Evolutionary conservation across 257 asterid genomes (phyloP).

Genomic region (Solanum peruvianum): DNA sequence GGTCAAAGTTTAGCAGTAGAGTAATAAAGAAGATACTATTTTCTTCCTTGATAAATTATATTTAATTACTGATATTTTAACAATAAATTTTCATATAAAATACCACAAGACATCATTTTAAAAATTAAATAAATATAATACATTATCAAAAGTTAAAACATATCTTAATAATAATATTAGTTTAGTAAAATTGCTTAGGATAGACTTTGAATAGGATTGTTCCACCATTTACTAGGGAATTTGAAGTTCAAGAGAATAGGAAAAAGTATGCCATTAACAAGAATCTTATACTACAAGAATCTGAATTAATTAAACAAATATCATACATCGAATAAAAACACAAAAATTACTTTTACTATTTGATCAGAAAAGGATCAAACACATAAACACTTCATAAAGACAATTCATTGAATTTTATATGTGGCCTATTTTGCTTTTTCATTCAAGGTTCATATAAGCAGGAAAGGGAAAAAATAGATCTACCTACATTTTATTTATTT

Average conservation of each 20-base stretch:
- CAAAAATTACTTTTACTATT: neutral
- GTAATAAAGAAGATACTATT: neutral
- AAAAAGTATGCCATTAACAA: neutral
- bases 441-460: neutral
- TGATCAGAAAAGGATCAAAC: neutral
- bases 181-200: neutral
- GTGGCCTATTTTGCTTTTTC: neutral
- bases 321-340: neutral
- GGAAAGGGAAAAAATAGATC: neutral
- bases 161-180: neutral
- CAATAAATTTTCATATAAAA: neutral
- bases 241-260: neutral
- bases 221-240: neutral
- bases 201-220: neutral
- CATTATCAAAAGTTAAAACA: neutral
- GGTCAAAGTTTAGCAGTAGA: neutral
- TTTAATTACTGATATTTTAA: neutral
- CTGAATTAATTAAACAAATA: neutral
- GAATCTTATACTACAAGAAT: too few relatives aligned
- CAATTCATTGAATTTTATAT: neutral
- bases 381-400: neutral
- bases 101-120: too few relatives aligned
- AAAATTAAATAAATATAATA: neutral
- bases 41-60: neutral
- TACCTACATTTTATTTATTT: neutral